phyloP scores from a whole-genome alignment of 2,329 filamentous ascomycete species.

The Trichoderma sp. region DNA sequence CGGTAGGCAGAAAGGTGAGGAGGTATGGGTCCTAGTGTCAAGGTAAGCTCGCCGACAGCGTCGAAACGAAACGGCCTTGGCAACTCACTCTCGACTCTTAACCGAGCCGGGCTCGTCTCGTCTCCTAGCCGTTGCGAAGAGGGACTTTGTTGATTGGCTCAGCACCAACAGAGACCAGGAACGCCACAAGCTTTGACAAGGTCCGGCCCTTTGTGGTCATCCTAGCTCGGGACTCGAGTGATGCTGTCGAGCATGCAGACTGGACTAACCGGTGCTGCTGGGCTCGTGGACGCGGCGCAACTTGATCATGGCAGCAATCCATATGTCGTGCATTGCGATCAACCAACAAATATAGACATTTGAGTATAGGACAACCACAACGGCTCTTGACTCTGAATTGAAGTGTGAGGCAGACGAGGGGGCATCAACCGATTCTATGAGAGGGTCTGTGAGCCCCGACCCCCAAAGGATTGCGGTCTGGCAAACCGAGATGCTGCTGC shows the following conservation, averaged over 20 bases:
- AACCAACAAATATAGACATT: neutral
- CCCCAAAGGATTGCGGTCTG: neutral
- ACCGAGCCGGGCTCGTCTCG: constrained; percentile 1
- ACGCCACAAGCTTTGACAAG: constrained; percentile 24
- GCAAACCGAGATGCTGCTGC: neutral
- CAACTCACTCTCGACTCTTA: neutral
- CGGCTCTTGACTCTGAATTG: neutral
- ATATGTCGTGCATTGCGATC: neutral
- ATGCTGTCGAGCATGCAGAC: neutral
- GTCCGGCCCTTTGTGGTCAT: neutral
- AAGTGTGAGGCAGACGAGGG: neutral
- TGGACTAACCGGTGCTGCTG: neutral
- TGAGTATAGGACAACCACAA: neutral
- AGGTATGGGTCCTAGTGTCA: neutral
- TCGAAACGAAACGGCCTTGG: constrained; percentile 12
- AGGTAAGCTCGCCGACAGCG: neutral
- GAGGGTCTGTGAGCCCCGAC: neutral
- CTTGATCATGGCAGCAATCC: constrained; percentile 8
- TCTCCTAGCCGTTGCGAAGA: neutral
- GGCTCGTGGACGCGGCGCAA: neutral
- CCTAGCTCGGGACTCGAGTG: constrained; percentile 16
- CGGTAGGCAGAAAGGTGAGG: neutral
- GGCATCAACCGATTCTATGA: neutral
- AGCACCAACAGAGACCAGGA: neutral
- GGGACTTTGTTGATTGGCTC: neutral